Percentiles rank a stretch among this genome's conserved stretches.
Evolutionary conservation across 2,329 filamentous ascomycete genomes (phyloP).

Genomic region (Pseudogymnoascus sp.): DNA sequence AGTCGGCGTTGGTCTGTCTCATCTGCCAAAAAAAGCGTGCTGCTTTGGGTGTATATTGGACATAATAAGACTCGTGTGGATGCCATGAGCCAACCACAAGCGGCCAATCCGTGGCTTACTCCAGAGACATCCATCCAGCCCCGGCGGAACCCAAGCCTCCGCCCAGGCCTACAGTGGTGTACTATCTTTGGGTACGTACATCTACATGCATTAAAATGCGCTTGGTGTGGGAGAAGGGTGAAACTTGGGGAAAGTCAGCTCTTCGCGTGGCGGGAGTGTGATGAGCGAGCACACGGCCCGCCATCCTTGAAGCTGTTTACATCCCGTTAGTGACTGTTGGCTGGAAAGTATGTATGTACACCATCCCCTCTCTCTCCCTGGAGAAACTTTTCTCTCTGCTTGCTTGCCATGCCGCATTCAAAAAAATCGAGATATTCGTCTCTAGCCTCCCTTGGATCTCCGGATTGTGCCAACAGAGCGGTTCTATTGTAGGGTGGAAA

Average conservation of each 20-base stretch:
- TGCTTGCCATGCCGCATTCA: not conserved
- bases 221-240: not conserved
- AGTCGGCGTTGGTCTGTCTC: not conserved
- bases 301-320: not conserved
- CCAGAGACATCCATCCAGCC: not conserved
- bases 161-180: not conserved
- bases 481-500: not conserved
- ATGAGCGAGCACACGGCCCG: conserved; percentile 4
- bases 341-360: not conserved
- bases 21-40: not conserved
- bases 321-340: not conserved
- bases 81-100: not conserved
- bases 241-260: not conserved
- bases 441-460: not conserved
- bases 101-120: not conserved
- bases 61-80: not conserved
- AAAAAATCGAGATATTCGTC: not conserved
- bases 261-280: not conserved
- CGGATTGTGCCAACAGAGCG: not conserved
- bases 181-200: conserved; percentile 2
- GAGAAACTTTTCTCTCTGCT: not conserved
- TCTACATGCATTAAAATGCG: conserved; percentile 2
- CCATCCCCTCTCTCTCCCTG: not conserved
- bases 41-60: not conserved
- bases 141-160: not conserved